Conservation (phyloP, 352 stramenopile genomes). For the Globisporangium carolinianum region DNA sequence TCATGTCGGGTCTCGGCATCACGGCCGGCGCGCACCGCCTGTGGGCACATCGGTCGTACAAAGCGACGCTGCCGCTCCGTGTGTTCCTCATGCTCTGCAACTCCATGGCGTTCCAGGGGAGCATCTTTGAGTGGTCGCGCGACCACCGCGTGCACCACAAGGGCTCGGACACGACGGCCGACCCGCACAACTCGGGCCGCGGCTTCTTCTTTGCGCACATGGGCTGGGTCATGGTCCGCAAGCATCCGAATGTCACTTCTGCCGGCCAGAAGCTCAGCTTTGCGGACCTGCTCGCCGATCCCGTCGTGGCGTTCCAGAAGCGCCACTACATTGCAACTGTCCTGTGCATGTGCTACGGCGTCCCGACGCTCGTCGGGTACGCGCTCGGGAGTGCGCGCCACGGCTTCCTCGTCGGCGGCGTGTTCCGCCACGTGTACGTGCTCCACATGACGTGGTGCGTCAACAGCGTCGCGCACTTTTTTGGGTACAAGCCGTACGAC, state of each 20-base stretch:
- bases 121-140: slow-evolving; percentile 97
- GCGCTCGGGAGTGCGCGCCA: too few relatives aligned
- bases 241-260: neutral
- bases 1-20: slow-evolving; percentile 91
- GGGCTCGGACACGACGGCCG: slow-evolving; percentile 92
- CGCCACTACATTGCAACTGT: too few relatives aligned
- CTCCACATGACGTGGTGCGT: too few relatives aligned
- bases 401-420: neutral
- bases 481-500: too few relatives aligned
- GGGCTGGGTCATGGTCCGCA: slow-evolving; percentile 94
- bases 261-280: too few relatives aligned
- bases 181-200: slow-evolving; percentile 94
- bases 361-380: too few relatives aligned
- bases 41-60: slow-evolving; percentile 96
- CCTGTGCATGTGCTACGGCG: too few relatives aligned
- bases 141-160: slow-evolving; percentile 99
- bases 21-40: slow-evolving; percentile 96
- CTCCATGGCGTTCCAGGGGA: slow-evolving; percentile 95
- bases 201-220: slow-evolving; percentile 99
- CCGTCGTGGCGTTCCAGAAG: too few relatives aligned
- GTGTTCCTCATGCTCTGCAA: slow-evolving; percentile 97
- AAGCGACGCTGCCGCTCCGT: slow-evolving; percentile 85
- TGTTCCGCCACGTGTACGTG: too few relatives aligned
- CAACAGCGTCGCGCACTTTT: too few relatives aligned
- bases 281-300: too few relatives aligned